Conservation (phyloP, 495 filamentous ascomycete genomes). For the Neurospora sp. region DNA sequence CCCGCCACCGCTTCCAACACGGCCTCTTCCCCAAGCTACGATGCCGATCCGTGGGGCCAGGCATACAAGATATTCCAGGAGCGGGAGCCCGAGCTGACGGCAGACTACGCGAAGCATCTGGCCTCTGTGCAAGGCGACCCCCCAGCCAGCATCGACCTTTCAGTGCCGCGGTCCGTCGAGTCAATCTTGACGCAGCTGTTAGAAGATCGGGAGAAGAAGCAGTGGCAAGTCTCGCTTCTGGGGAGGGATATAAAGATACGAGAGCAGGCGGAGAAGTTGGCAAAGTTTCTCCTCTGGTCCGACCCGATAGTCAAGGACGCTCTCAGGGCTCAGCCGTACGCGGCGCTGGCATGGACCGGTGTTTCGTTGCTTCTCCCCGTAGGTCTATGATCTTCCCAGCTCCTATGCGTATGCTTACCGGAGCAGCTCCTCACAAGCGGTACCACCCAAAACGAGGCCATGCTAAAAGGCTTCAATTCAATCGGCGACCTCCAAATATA, state of each 20-base stretch:
- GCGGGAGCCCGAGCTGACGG: not conserved
- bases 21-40: not conserved
- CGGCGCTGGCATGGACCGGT: constrained; percentile 25
- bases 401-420: not conserved
- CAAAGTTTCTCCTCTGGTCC: constrained; percentile 24
- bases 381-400: constrained; percentile 7
- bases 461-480: constrained; percentile 15
- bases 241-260: constrained; percentile 15
- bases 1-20: not conserved
- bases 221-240: constrained; percentile 14
- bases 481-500: constrained; percentile 11
- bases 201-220: constrained; percentile 16
- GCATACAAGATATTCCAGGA: not conserved
- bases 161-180: not conserved
- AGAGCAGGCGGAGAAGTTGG: constrained; percentile 19
- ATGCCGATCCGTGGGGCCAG: not conserved
- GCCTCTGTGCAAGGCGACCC: not conserved
- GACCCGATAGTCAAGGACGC: constrained; percentile 17
- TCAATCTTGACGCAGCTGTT: constrained; percentile 13
- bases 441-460: constrained; percentile 13
- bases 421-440: constrained; percentile 15
- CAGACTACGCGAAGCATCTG: not conserved
- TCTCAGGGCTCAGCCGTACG: constrained; percentile 21
- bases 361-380: constrained; percentile 22
- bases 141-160: not conserved